Evolutionary conservation across 1,284 basidiomycete species (phyloP).

Genomic region (Apiotrichum siamense): DNA sequence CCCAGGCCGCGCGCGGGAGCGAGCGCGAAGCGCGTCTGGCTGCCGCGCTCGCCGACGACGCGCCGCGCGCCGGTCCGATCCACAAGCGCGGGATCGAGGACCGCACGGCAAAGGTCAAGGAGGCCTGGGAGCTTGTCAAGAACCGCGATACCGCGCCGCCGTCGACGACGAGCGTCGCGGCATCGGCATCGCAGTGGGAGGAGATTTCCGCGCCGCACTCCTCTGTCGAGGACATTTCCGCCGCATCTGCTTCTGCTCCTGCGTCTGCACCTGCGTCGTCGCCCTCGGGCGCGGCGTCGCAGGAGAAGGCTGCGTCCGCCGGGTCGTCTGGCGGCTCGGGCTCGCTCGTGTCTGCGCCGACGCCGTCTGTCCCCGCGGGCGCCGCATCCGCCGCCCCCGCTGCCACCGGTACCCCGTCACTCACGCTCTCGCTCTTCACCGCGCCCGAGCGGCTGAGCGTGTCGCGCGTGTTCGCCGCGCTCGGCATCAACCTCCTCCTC

Average conservation of each 20-base stretch:
- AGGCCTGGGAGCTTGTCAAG: conserved; percentile 55
- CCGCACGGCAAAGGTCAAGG: conserved; percentile 48
- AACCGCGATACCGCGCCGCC: conserved; percentile 30
- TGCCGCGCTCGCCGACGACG: conserved; percentile 9
- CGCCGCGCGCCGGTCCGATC: conserved; percentile 3
- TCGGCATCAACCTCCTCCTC: conserved; percentile 85
- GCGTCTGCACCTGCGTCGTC: conserved; percentile 5
- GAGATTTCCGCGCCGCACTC: conserved; percentile 32
- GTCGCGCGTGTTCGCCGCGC: conserved; percentile 66
- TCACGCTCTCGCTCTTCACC: conserved; percentile 74
- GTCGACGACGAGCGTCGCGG: conserved; percentile 25
- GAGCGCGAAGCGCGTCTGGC: conserved; percentile 21
- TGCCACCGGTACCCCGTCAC: conserved; percentile 48
- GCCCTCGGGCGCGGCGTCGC: conserved; percentile 3
- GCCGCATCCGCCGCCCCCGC: background rate
- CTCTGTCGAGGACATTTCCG: conserved; percentile 28
- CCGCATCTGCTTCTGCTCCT: conserved; percentile 17
- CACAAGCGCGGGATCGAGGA: conserved; percentile 19
- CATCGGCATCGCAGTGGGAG: conserved; percentile 39
- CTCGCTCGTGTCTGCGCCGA: background rate
- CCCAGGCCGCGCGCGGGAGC: conserved; percentile 24
- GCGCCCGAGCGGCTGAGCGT: conserved; percentile 69
- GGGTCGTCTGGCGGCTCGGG: background rate
- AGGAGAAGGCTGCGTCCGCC: conserved; percentile 4
- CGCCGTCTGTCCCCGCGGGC: background rate